Percentiles rank a stretch among this genome's conserved stretches.
phyloP scores from a whole-genome alignment of 805 yeast genomes.

The Candida ortonii region DNA sequence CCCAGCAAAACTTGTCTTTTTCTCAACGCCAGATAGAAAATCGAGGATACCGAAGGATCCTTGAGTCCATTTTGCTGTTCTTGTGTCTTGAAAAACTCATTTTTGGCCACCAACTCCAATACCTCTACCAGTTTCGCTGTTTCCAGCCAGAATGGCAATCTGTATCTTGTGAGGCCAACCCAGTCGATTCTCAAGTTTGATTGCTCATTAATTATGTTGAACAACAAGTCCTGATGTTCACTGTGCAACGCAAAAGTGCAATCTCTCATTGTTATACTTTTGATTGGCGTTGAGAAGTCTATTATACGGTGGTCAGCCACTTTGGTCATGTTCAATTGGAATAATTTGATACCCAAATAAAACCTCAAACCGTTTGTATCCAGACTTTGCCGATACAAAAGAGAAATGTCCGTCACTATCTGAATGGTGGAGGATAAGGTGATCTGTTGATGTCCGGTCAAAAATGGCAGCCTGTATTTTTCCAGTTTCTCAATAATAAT shows the following conservation, averaged over 20 bases:
- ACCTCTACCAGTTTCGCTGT: slow-evolving; percentile 43
- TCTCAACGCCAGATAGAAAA: slow-evolving; percentile 73
- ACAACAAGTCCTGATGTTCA: slow-evolving; percentile 66
- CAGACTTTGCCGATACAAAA: slow-evolving; percentile 39
- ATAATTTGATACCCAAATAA: slow-evolving; percentile 66
- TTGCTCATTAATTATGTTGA: slow-evolving; percentile 46
- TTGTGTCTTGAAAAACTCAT: slow-evolving; percentile 49
- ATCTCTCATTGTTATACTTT: slow-evolving; percentile 70
- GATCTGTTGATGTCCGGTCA: slow-evolving; percentile 89
- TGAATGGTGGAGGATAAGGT: slow-evolving; percentile 70
- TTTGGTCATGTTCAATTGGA: slow-evolving; percentile 41
- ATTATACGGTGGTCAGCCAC: no score
- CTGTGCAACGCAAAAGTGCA: slow-evolving; percentile 85
- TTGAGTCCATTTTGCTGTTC: slow-evolving; percentile 42
- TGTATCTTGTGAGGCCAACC: slow-evolving; percentile 56
- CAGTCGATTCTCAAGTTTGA: slow-evolving; percentile 50
- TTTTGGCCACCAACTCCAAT: slow-evolving; percentile 69
- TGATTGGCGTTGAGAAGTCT: no score
- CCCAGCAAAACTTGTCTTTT: slow-evolving; percentile 76
- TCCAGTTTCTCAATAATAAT: slow-evolving; percentile 58
- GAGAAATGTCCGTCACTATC: slow-evolving; percentile 55
- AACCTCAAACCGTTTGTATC: slow-evolving; percentile 72
- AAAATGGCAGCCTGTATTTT: slow-evolving; percentile 65
- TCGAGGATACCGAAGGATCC: slow-evolving; percentile 73
- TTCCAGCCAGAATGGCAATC: slow-evolving; percentile 70